These are phyloP conservation scores for Pythium rishiriense DNA, from an alignment of 352 stramenopile species.

Conservation along the genomic window DNA sequence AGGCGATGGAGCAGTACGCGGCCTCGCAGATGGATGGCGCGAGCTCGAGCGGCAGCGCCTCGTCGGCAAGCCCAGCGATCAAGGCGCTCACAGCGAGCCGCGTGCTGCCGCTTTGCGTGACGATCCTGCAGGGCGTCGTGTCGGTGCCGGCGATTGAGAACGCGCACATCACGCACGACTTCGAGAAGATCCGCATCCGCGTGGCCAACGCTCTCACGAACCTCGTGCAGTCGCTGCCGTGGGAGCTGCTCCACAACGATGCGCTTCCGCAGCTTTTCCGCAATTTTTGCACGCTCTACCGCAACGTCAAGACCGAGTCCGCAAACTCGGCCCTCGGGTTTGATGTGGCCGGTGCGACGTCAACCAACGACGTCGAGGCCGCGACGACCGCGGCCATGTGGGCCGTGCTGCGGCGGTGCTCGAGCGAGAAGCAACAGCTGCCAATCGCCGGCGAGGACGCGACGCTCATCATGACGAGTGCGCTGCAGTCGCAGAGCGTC, in stretches of 20 bases:
- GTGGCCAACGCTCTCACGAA: conserved; percentile 85
- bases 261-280: conserved; percentile 71
- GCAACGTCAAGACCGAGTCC: conserved; percentile 54
- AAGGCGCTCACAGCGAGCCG: conserved; percentile 46
- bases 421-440: conserved; percentile 50
- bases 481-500: conserved; percentile 57
- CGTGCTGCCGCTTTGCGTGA: conserved; percentile 55
- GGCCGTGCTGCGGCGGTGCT: conserved; percentile 65
- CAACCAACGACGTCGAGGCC: conserved; percentile 64
- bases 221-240: conserved; percentile 62
- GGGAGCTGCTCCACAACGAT: conserved; percentile 50
- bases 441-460: conserved; percentile 60
- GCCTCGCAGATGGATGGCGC: conserved; percentile 59
- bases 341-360: conserved; percentile 38
- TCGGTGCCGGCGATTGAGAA: conserved; percentile 59
- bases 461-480: conserved; percentile 64
- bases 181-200: conserved; percentile 81
- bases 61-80: conserved; percentile 26
- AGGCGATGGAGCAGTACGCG: conserved; percentile 84
- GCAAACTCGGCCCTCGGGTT: conserved; percentile 37
- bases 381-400: conserved; percentile 73
- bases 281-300: conserved; percentile 76
- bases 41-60: conserved; percentile 16
- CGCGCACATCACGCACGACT: conserved; percentile 57
- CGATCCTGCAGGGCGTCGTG: conserved; percentile 78